Evolutionary conservation across 2,329 filamentous ascomycete species (phyloP).

Genomic region (Penicillium sumatraense): DNA sequence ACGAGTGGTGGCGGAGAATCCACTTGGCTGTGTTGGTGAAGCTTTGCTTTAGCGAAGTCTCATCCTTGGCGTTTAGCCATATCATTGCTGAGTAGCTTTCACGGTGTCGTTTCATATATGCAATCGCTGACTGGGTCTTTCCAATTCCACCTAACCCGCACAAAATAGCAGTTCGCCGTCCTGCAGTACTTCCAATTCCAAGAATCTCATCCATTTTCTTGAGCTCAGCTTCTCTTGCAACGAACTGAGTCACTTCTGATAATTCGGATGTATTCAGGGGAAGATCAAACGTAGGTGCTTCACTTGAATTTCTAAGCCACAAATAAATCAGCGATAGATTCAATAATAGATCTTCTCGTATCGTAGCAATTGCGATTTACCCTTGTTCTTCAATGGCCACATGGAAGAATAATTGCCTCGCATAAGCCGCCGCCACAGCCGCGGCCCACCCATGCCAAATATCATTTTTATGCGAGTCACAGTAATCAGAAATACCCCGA

Average conservation of each 20-base stretch:
- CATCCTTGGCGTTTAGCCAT: neutral
- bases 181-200: neutral
- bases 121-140: conserved; percentile 11
- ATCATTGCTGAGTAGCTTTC: neutral
- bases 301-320: too few relatives aligned
- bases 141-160: conserved; percentile 15
- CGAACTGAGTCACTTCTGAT: conserved; percentile 6
- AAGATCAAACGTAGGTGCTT: too few relatives aligned
- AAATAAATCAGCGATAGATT: too few relatives aligned
- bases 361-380: too few relatives aligned
- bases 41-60: neutral
- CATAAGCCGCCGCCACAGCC: conserved; percentile 23
- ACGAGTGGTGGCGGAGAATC: neutral
- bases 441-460: conserved; percentile 26
- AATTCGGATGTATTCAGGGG: conserved; percentile 5
- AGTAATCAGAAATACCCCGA: conserved; percentile 28
- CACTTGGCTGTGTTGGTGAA: neutral
- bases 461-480: conserved; percentile 28
- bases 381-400: neutral
- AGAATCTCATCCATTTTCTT: conserved; percentile 2
- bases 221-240: conserved; percentile 11
- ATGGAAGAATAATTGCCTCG: conserved; percentile 11
- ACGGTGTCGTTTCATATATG: conserved; percentile 1
- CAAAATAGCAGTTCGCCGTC: conserved; percentile 7
- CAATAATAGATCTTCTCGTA: too few relatives aligned